A percentile compares a stretch with the other conserved stretches of the same genome.
These are phyloP conservation scores for Tetraselmis chui DNA, from an alignment of 139 green algal genomes.

Conservation along the genomic window DNA sequence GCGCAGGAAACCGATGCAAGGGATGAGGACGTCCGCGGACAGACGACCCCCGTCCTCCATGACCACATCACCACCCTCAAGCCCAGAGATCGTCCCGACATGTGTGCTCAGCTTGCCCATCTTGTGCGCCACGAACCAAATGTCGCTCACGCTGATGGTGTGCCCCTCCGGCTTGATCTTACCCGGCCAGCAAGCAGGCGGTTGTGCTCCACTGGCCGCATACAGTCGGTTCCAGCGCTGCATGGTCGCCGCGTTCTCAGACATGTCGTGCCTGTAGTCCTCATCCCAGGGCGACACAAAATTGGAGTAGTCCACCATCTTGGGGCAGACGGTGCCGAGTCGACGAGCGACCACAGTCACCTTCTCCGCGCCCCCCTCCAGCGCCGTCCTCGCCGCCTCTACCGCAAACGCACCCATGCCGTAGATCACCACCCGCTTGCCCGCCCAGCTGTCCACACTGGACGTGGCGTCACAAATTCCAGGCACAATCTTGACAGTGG, in stretches of 20 bases:
- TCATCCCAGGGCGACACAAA: neutral
- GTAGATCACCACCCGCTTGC: neutral
- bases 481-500: neutral
- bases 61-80: neutral
- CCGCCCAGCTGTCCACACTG: neutral
- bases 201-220: neutral
- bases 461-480: neutral
- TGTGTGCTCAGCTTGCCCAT: slow-evolving; percentile 1
- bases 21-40: neutral
- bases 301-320: neutral
- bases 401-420: slow-evolving; percentile 6
- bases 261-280: neutral
- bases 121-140: slow-evolving; percentile 5
- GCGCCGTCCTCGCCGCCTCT: neutral
- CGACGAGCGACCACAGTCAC: neutral
- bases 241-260: neutral
- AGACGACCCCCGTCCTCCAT: neutral
- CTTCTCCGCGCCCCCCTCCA: neutral
- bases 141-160: neutral
- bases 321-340: slow-evolving; percentile 1
- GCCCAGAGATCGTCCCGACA: neutral
- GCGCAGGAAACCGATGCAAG: slow-evolving; percentile 1
- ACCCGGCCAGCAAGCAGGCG: neutral
- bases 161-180: slow-evolving; percentile 1
- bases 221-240: neutral